phyloP scores from a whole-genome alignment of 495 filamentous ascomycete species.

The Aspergillus panamensis region DNA sequence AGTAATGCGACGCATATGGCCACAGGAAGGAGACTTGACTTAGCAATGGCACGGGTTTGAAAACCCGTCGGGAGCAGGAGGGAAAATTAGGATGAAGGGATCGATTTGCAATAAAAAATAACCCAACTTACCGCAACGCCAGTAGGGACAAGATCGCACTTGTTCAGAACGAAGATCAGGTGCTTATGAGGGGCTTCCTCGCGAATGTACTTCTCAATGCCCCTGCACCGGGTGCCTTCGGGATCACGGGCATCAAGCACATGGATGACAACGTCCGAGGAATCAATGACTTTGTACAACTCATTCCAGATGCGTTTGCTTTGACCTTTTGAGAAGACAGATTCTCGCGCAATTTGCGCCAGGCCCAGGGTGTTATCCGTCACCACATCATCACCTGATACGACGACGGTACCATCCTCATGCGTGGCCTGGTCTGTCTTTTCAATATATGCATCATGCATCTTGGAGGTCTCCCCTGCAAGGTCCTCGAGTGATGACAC shows the following conservation, averaged over 20 bases:
- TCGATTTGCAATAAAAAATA: slow-evolving; percentile 11
- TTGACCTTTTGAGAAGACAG: slow-evolving; percentile 92
- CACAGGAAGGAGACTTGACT: slow-evolving; percentile 88
- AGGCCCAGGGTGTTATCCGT: slow-evolving; percentile 44
- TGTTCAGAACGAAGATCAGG: slow-evolving; percentile 88
- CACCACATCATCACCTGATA: slow-evolving; percentile 48
- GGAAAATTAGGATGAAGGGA: slow-evolving; percentile 17
- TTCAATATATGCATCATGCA: slow-evolving; percentile 75
- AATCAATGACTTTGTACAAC: slow-evolving; percentile 96
- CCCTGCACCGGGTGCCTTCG: slow-evolving; percentile 80
- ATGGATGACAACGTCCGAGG: slow-evolving; percentile 92
- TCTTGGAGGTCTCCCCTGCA: slow-evolving; percentile 69
- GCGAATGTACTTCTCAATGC: slow-evolving; percentile 87
- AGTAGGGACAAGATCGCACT: slow-evolving; percentile 93
- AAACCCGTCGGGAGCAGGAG: slow-evolving; percentile 17
- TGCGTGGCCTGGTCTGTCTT: slow-evolving; percentile 68
- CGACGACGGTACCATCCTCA: slow-evolving; percentile 62
- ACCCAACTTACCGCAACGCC: slow-evolving; percentile 80
- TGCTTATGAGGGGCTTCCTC: slow-evolving; percentile 96
- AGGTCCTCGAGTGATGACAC: slow-evolving; percentile 78
- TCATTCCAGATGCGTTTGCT: slow-evolving; percentile 97
- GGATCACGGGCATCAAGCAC: slow-evolving; percentile 94
- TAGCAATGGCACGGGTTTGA: slow-evolving; percentile 62
- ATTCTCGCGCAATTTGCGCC: slow-evolving; percentile 70
- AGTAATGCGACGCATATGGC: slow-evolving; percentile 34